Evolutionary conservation across 164 flowering plant species (phyloP), one percentile per base, ranked within the genome.

Genomic region (Magnolia changhungtana): DNA sequence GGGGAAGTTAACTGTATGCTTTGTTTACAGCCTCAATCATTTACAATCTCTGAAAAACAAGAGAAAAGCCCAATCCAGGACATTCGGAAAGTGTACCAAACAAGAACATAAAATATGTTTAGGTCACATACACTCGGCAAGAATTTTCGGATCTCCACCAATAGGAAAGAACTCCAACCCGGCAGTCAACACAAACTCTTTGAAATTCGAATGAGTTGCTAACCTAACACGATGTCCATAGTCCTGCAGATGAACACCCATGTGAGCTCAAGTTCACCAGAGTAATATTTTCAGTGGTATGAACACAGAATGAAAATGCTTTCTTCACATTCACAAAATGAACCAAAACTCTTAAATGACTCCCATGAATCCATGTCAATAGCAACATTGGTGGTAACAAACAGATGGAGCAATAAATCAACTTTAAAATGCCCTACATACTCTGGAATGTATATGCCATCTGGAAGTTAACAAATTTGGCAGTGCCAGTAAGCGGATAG

Each of bases 61-160:
- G 45, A 37, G 7, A 37, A 37, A 37, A 37, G 45, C 45, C 45
- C 45, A 37, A 20, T 21, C 20, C 14, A 23, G 13, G 68, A 65
- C 24, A 65, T 20, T 2, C 13, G 1, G 61, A 55, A 16, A 55
- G 61, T 64, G 24, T 11, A 50, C 16, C 1, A 50, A 31, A 49
- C 31, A 63, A 65, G 14, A 29, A 31, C 14, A 78, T 50, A 67
- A 67, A 18, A 76, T 59, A 71, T 50, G 64, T 55, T 50, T 63
- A 29, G 80, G 80, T 59, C 76, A 90, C 99, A 37, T 92, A 96
- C 99, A 94, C 75, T 86, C 99, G 72, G 98, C 99, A 82, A 96
- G 97, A 82, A 91, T 86, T 88, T 91, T 94, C 58, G 99, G 99
- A 85, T 96, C 99, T 69, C 99, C 99, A 2, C 99, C 99, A 69